A percentile compares a stretch with the other conserved stretches of the same genome.
Conservation (phyloP, 1,139 yeast species). For the Nadsonia starkeyi-henricii region DNA sequence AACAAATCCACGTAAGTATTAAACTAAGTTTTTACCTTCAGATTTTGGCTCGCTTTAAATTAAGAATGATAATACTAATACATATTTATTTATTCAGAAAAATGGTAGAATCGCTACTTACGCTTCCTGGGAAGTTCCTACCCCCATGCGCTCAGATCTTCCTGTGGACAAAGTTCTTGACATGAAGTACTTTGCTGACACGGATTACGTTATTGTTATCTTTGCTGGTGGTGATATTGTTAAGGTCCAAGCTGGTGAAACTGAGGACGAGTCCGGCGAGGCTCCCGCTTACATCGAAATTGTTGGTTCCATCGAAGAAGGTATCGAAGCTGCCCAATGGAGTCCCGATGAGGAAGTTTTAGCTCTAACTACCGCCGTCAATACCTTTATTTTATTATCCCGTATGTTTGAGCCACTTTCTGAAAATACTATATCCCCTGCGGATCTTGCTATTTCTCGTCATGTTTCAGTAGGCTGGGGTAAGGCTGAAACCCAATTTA, state of each 20-base stretch:
- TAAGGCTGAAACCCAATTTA: slow-evolving; percentile 88
- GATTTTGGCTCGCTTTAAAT: not conserved
- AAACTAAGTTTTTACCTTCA: no score
- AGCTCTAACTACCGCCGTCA: slow-evolving; percentile 39
- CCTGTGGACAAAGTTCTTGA: slow-evolving; percentile 17
- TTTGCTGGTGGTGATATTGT: slow-evolving; percentile 34
- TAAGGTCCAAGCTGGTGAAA: slow-evolving; percentile 43
- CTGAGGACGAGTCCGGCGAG: slow-evolving; percentile 40
- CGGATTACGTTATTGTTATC: slow-evolving; percentile 18
- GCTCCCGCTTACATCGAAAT: slow-evolving; percentile 35
- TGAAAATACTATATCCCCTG: slow-evolving; percentile 44
- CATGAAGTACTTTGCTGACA: slow-evolving; percentile 19
- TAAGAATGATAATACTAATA: not conserved
- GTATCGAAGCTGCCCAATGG: slow-evolving; percentile 68
- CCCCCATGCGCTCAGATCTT: slow-evolving; percentile 5
- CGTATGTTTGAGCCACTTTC: slow-evolving; percentile 68
- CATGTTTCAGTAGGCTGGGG: slow-evolving; percentile 99
- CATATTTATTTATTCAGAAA: slow-evolving; percentile 10
- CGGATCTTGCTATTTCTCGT: slow-evolving; percentile 58
- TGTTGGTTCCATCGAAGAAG: slow-evolving; percentile 75
- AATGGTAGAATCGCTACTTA: slow-evolving; percentile 13
- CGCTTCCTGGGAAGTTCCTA: slow-evolving; percentile 16
- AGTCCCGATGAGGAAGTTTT: slow-evolving; percentile 84
- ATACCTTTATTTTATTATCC: slow-evolving; percentile 53
- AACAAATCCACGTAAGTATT: slow-evolving; percentile 17